Conservation (phyloP, 2,329 filamentous ascomycete genomes). For the Colletotrichum liaoningense region DNA sequence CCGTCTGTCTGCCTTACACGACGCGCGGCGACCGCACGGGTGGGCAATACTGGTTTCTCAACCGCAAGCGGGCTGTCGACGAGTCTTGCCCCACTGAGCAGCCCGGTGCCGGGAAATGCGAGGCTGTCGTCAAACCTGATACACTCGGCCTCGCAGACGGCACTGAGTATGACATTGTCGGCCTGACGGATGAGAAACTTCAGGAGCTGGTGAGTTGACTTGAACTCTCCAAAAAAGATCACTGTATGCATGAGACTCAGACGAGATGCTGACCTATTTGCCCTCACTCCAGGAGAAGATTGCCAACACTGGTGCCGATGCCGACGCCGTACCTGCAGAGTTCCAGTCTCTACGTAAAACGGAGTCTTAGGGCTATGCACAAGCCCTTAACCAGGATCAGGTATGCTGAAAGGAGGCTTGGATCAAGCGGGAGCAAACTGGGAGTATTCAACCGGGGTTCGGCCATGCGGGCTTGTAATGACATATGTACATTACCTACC, state of each 20-base stretch:
- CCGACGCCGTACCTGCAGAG: conserved; percentile 23
- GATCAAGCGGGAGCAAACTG: neutral
- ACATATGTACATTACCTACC: too few species aligned
- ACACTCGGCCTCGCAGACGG: conserved; percentile 22
- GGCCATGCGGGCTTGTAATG: too few species aligned
- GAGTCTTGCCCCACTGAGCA: conserved; percentile 22
- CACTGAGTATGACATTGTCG: conserved; percentile 19
- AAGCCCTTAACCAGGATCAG: too few species aligned
- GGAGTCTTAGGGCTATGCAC: neutral
- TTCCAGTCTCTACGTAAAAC: conserved; percentile 7
- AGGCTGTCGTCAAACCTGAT: conserved; percentile 15
- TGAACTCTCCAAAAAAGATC: neutral
- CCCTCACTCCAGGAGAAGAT: conserved; percentile 8
- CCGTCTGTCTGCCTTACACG: conserved; percentile 13
- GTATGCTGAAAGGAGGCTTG: too few species aligned
- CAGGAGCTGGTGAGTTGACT: conserved; percentile 7
- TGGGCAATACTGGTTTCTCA: conserved; percentile 16
- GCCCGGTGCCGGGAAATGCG: conserved; percentile 16
- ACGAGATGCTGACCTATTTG: conserved; percentile 8
- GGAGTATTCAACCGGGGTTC: too few species aligned
- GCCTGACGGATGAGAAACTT: conserved; percentile 13
- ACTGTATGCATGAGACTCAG: neutral
- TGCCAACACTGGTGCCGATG: conserved; percentile 9
- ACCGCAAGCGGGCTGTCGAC: conserved; percentile 22
- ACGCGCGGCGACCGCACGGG: conserved; percentile 25